Evolutionary conservation across 1,139 yeast species (phyloP).

Genomic region (Suhomyces anneliseae): DNA sequence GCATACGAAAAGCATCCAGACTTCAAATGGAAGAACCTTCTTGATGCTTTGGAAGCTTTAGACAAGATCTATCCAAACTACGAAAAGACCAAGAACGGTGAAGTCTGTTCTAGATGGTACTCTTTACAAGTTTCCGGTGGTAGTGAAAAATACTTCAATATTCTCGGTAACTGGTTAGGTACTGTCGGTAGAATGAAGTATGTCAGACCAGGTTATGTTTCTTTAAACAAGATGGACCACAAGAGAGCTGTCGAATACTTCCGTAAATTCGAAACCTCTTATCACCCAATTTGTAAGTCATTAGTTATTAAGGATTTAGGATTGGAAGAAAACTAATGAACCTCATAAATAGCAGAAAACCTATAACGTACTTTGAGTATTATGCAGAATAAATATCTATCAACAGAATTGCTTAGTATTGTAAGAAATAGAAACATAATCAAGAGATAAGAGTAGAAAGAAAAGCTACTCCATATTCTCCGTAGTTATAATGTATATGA

Average conservation of each 20-base stretch:
- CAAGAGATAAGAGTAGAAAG: too few relatives aligned
- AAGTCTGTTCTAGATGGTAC: slow-evolving; percentile 78
- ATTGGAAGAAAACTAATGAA: slow-evolving; percentile 11
- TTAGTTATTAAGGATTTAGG: slow-evolving; percentile 76
- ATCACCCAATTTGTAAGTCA: slow-evolving; percentile 84
- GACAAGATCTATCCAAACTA: slow-evolving; percentile 46
- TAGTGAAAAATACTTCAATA: slow-evolving; percentile 44
- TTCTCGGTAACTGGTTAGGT: slow-evolving; percentile 79
- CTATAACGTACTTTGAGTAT: too few relatives aligned
- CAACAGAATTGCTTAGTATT: too few relatives aligned
- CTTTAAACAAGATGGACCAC: slow-evolving; percentile 64
- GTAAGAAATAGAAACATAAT: too few relatives aligned
- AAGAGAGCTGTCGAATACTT: slow-evolving; percentile 67
- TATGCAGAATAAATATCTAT: too few relatives aligned
- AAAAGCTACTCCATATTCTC: neutral
- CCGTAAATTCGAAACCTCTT: slow-evolving; percentile 52
- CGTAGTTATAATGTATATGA: too few relatives aligned
- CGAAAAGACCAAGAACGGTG: slow-evolving; percentile 65
- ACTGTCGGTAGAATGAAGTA: slow-evolving; percentile 95
- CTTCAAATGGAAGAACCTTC: slow-evolving; percentile 40
- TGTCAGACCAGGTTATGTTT: slow-evolving; percentile 80
- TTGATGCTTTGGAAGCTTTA: slow-evolving; percentile 41
- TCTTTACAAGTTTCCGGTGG: slow-evolving; percentile 57
- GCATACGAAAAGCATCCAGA: slow-evolving; percentile 32
- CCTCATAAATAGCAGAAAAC: neutral